These are phyloP conservation scores for Claviceps sorghi DNA, from an alignment of 2,329 filamentous ascomycete genomes.

Conservation along the genomic window DNA sequence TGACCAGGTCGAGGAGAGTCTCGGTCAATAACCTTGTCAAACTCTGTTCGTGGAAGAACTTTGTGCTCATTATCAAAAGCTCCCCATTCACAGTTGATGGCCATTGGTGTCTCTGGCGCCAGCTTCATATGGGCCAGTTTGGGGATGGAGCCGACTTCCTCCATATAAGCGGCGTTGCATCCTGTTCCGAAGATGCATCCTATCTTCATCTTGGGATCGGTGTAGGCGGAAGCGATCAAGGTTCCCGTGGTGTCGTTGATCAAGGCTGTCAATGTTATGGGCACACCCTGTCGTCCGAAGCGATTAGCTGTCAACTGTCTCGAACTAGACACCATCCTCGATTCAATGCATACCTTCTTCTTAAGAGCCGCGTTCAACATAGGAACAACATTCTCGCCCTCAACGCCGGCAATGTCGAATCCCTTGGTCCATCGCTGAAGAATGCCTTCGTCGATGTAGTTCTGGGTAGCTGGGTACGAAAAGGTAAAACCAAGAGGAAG, in stretches of 20 bases:
- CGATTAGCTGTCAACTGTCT: not conserved
- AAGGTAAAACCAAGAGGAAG: conserved; percentile 88
- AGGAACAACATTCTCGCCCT: conserved; percentile 79
- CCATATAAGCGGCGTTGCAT: conserved; percentile 98
- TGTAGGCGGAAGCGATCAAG: conserved; percentile 90
- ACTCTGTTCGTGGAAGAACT: conserved; percentile 71
- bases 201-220: conserved; percentile 83
- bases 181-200: conserved; percentile 98
- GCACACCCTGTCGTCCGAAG: conserved; percentile 47
- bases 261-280: conserved; percentile 81
- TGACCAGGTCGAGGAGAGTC: conserved; percentile 86
- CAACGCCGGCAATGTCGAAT: conserved; percentile 84
- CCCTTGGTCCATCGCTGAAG: conserved; percentile 96
- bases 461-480: conserved; percentile 84
- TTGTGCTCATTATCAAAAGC: conserved; percentile 91
- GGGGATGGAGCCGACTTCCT: conserved; percentile 76
- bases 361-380: conserved; percentile 69
- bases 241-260: conserved; percentile 98
- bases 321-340: not conserved
- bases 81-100: conserved; percentile 96
- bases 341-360: conserved; percentile 27
- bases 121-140: conserved; percentile 89
- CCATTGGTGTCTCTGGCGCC: conserved; percentile 69
- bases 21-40: conserved; percentile 77
- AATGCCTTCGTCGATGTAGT: conserved; percentile 84